Percentiles rank a stretch among this genome's conserved stretches.
Evolutionary conservation across 2,329 filamentous ascomycete genomes (phyloP).

Genomic region (Xylariaceae sp.): DNA sequence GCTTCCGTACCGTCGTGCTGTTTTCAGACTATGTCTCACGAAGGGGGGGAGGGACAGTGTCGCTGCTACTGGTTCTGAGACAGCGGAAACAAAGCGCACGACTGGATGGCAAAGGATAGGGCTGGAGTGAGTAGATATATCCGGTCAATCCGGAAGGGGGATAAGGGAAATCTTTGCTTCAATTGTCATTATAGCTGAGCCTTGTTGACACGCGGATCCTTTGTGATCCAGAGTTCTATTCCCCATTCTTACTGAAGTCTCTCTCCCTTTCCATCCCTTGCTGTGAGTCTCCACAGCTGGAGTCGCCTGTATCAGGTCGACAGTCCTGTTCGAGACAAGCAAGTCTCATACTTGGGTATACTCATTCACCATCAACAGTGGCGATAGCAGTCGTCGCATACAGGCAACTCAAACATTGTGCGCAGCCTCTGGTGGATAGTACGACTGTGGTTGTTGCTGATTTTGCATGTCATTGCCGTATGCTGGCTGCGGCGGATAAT

Average conservation of each 20-base stretch:
- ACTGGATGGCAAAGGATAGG: not conserved
- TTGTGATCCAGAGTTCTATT: not conserved
- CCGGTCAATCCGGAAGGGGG: not conserved
- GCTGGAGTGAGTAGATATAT: too few relatives aligned
- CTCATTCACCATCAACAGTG: too few relatives aligned
- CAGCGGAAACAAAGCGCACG: conserved; percentile 5
- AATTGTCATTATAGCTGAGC: not conserved
- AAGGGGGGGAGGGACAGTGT: not conserved
- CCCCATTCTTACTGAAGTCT: not conserved
- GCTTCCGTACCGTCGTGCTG: conserved; percentile 18
- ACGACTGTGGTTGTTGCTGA: not conserved
- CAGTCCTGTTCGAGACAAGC: not conserved
- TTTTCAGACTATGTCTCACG: conserved; percentile 16
- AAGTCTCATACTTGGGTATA: not conserved
- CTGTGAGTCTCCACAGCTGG: not conserved
- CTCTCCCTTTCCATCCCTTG: not conserved
- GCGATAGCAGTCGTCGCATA: too few relatives aligned
- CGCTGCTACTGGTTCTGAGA: not conserved
- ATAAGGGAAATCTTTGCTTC: not conserved
- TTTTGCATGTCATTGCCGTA: not conserved
- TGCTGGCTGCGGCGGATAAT: conserved; percentile 12
- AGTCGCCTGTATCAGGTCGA: too few relatives aligned
- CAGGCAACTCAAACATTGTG: not conserved
- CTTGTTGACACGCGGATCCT: not conserved
- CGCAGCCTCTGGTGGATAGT: conserved; percentile 2